Percentiles rank a stretch among this genome's conserved stretches.
These are phyloP conservation scores for Neurospora crassa DNA, from an alignment of 2,329 filamentous ascomycete species.

Conservation along the genomic window DNA sequence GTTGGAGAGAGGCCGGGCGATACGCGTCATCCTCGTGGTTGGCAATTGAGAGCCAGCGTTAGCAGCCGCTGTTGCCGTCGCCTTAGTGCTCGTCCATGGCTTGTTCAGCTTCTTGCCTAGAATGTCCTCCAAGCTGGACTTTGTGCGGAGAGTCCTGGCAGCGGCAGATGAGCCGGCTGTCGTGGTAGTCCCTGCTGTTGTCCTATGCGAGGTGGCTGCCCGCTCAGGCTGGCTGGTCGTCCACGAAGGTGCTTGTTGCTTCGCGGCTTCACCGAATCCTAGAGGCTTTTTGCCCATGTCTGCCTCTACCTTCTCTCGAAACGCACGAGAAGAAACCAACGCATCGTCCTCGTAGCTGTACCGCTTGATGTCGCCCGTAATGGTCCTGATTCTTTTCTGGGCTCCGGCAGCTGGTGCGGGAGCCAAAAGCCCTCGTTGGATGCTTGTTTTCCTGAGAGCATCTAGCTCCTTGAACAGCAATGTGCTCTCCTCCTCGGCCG, in stretches of 20 bases:
- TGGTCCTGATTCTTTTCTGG: constrained; percentile 3
- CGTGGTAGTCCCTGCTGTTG: background rate
- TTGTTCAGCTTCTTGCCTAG: background rate
- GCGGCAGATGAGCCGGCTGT: background rate
- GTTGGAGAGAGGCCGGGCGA: background rate
- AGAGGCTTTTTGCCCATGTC: constrained; percentile 13
- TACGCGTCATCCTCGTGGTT: background rate
- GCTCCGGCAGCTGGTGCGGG: background rate
- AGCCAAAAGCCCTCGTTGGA: constrained; percentile 1
- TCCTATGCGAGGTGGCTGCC: background rate
- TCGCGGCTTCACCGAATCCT: background rate
- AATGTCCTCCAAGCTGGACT: background rate
- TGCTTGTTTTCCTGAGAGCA: constrained; percentile 7
- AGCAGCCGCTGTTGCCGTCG: background rate
- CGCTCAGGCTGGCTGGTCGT: background rate
- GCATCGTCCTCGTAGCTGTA: constrained; percentile 9
- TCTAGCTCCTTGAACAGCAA: constrained; percentile 10
- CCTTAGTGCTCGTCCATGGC: background rate
- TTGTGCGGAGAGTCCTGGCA: background rate
- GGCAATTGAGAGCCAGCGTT: background rate
- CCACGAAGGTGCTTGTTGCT: background rate
- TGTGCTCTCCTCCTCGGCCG: constrained; percentile 10
- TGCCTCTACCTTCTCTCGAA: constrained; percentile 17
- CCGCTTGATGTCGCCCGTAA: constrained; percentile 6
- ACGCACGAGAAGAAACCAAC: constrained; percentile 15